Base-by-base conservation (phyloP, 2,329 filamentous ascomycete species). In the Neonectria ditissima region DNA sequence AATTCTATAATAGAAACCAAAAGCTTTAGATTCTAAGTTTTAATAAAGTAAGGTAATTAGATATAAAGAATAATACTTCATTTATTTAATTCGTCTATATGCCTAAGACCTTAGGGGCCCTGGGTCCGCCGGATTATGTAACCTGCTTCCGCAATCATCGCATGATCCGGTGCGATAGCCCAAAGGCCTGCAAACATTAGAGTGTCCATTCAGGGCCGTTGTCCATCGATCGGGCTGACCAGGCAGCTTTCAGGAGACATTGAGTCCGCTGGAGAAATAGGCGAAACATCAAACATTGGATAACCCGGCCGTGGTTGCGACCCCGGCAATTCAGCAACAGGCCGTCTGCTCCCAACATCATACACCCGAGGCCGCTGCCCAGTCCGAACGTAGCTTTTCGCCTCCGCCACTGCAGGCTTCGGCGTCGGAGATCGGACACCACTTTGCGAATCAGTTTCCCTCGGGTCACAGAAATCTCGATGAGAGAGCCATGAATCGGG, bases 321-420 rank as follows among this genome's bases (percentile, higher is more conserved):
- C 8, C 55, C 48, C 18, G 59, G 63, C 3, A 57, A 41, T 22
- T 66, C 62, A 5, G 59, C 53, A 18, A 68, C 24, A 39, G 45
- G 32, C 4, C 62, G 61, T n/a, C 57, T 55, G 28, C 45, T 50
- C 30, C 45, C 45, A 18, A 73, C 59, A 1, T 72, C 62, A 39
- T 66, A 74, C n/a, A 70, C 60, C 2, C 70, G 65, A 10, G 71
- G 71, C 45, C 71, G 71, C 51, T 69, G 71, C 54, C 65, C 47
- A 5, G 68, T 43, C 9, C 71, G 65, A 26, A 69, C 70, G 28
- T 57, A 74, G 37, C 68, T 74, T 48, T 48, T 66, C 4, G 67
- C 56, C 58, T 74, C 71, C 11, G 71, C 71, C 28, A 74, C 64
- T 3, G 71, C 71, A 1, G 70, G 70, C 51, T 66, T 72, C 8